Evolutionary conservation across 1,139 yeast genomes (phyloP), one percentile per base, ranked within the genome.

Genomic region (Chernovozyma aurita): DNA sequence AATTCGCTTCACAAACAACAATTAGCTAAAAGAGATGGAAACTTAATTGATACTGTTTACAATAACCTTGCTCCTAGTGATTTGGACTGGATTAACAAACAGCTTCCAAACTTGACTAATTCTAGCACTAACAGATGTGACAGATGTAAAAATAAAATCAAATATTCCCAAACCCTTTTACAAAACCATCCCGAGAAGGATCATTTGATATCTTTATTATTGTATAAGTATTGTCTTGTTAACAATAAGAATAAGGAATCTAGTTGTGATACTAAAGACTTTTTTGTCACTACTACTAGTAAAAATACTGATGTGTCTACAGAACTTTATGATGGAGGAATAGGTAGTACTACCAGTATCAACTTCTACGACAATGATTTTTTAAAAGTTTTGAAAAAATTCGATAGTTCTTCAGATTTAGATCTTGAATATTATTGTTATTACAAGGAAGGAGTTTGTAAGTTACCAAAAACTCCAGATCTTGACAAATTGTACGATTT

Each of bases 341-440:
- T 53, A 16, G 41, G 46, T 31, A 46, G 50, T 21, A 48, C 52
- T 7, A 46, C 61, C 11, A 53, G 61, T 28, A 50, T 67, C 27
- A 59, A 61, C 41, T 61, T 67, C 42, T 63, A 48, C 33, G 71
- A 66, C 45, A 67, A 64, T 40, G 73, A 67, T 38, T 67, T 64
- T 44, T 47, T 64, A 35, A 65, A 63, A 33, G 53, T 67, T 57
- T 46, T 67, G 43, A 52, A 55, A 37, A 47, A 56, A 36, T 59
- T 67, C 49, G 65, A 67, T 42, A 42, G 53, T 17, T 60, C 70
- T 4, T 63, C 64, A 32, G 66, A 65, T 11, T 51, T 61, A 21
- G 68, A 63, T 39, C 50, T 63, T 44, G 59, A 57, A 26, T 61
- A 60, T 40, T 63, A 60, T 43, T 63, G 70, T 42, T 57, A 50